Base-by-base conservation (phyloP, 495 filamentous ascomycete genomes). In the Pseudomonodictys pantanalensis region DNA sequence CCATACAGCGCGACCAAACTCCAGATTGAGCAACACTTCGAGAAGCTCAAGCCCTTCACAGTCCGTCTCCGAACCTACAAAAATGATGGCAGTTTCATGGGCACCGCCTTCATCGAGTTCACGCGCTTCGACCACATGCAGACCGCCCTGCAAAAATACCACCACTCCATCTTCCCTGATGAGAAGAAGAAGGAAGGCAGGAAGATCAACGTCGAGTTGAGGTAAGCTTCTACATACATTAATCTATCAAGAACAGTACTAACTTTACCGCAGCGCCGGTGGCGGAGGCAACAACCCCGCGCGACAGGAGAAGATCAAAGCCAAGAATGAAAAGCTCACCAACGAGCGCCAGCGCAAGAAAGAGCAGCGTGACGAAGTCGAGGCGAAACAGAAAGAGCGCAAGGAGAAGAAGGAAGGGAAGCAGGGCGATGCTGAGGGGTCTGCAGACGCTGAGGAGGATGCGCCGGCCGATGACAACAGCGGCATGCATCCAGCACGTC, bases 61-160 rank as follows among this genome's bases (percentile, higher is more conserved):
- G 79, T 97, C 50, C 89, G 93, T 1, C 82, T 90, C 26, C 81
- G 87, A 24, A 91, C 87, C 15, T 76, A 90, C 67, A 86, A 86
- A 64, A 78, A 82, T 39, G 79, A 86, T 49, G 74, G 71, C 25
- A 88, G 87, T 60, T 89, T 85, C 58, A 91, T 90, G 64, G 93
- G 93, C 28, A 88, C 87, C 61, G 93, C 90, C 3, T 98, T 98
- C 73, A 77, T 98, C 58, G 93, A 98, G 74, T 97, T 98, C 65
- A 87, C 84, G 56, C 77, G 82, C 45, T 96, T 83, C 76, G 90
- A 96, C 74, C 83, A 86, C 69, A 95, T 97, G 91, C 88, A 95
- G 79, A 92, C 89, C 45, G 95, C 90, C 67, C 78, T 98, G 62
- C 87, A 89, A 71, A 79, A 89, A 46, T 90, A 90, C 71, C 92